A percentile compares a stretch with the other conserved stretches of the same genome.
Evolutionary conservation across 306 rosid species (phyloP).

Genomic region (Spatholobus suberectus): DNA sequence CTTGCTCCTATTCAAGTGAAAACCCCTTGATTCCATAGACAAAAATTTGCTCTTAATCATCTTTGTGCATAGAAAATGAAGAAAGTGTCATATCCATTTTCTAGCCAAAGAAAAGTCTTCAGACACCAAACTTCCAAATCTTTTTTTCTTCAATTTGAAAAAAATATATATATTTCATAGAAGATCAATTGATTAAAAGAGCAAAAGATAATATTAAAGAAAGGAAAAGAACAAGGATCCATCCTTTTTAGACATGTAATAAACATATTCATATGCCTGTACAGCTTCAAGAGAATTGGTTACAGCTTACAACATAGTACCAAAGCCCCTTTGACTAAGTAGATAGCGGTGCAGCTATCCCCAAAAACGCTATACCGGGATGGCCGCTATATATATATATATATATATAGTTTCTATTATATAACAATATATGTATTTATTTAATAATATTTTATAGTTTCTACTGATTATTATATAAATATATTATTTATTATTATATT

Average conservation of each 20-base stretch:
- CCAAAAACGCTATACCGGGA: no score
- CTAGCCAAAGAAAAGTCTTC: not conserved
- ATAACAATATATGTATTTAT: no score
- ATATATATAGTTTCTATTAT: no score
- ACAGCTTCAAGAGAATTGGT: not conserved
- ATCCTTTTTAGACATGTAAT: not conserved
- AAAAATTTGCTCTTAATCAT: no score
- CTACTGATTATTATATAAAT: no score
- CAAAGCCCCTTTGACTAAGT: not conserved
- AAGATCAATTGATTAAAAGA: slow-evolving; percentile 29
- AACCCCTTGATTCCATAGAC: not conserved
- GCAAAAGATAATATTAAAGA: no score
- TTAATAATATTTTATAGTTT: no score
- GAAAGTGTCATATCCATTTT: no score
- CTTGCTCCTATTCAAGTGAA: not conserved
- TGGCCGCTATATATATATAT: no score
- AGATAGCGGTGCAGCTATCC: no score
- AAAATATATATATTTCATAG: not conserved
- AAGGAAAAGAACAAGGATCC: not conserved
- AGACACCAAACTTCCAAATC: not conserved
- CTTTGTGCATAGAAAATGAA: no score
- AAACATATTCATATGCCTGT: not conserved
- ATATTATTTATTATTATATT: no score
- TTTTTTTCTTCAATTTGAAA: not conserved
- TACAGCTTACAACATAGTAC: not conserved